Evolutionary conservation across 2,329 filamentous ascomycete species (phyloP).

Genomic region (Sphaerostilbella broomeana): DNA sequence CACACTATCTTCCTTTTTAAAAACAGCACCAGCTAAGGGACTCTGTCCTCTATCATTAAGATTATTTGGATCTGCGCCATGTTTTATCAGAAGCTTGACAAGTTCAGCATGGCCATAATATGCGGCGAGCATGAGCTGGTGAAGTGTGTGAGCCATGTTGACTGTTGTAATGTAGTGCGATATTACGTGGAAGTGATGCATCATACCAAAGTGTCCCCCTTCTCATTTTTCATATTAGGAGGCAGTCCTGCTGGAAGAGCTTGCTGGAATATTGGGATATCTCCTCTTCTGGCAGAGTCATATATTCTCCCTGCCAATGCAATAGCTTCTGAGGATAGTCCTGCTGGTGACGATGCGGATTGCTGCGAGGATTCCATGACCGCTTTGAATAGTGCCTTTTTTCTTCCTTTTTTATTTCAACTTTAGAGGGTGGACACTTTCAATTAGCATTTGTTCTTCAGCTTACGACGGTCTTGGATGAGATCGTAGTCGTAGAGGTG

Average conservation of each 20-base stretch:
- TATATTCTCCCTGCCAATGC: slow-evolving; percentile 61
- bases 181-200: too few relatives aligned
- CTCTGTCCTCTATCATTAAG: slow-evolving; percentile 64
- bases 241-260: slow-evolving; percentile 61
- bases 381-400: background rate
- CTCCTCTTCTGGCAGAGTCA: slow-evolving; percentile 56
- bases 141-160: slow-evolving; percentile 1
- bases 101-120: slow-evolving; percentile 61
- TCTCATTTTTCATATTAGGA: slow-evolving; percentile 64
- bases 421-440: too few relatives aligned
- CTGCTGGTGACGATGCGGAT: background rate
- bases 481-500: too few relatives aligned
- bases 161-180: background rate
- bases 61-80: slow-evolving; percentile 60
- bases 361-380: slow-evolving; percentile 11
- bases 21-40: slow-evolving; percentile 63
- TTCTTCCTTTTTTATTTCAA: too few relatives aligned
- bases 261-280: slow-evolving; percentile 51
- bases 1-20: slow-evolving; percentile 62
- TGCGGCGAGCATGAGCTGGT: slow-evolving; percentile 62
- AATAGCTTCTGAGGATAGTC: slow-evolving; percentile 56
- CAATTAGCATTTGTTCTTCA: too few relatives aligned
- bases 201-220: slow-evolving; percentile 62
- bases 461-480: too few relatives aligned
- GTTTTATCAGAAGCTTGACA: slow-evolving; percentile 52